These are phyloP conservation scores for Ustilago sp. DNA, from an alignment of 1,284 basidiomycete genomes.

Conservation along the genomic window DNA sequence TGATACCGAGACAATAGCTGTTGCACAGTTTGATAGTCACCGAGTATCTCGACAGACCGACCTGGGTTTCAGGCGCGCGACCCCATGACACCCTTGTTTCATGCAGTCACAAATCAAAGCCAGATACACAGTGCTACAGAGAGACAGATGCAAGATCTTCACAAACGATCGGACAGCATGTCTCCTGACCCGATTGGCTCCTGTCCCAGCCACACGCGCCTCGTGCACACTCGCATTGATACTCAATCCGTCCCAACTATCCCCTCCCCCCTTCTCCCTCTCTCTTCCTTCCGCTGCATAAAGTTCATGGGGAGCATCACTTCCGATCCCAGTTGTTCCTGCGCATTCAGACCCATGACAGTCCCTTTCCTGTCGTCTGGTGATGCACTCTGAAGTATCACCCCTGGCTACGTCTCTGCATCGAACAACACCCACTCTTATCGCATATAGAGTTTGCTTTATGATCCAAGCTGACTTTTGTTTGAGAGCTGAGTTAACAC, in stretches of 20 bases:
- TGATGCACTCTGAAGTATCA: not conserved
- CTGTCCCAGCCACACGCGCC: not conserved
- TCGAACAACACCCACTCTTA: not conserved
- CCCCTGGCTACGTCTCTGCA: not conserved
- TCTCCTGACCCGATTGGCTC: not conserved
- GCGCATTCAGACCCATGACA: not conserved
- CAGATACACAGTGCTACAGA: not conserved
- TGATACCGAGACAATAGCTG: too few relatives aligned
- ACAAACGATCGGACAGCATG: not conserved
- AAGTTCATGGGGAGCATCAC: not conserved
- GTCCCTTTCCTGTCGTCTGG: not conserved
- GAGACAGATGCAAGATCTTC: not conserved
- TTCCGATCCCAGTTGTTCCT: not conserved
- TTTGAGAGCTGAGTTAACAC: not conserved
- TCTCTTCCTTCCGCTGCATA: not conserved
- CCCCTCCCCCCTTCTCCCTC: not conserved
- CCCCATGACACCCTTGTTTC: not conserved
- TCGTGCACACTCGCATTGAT: not conserved
- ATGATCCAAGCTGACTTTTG: not conserved
- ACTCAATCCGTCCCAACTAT: not conserved
- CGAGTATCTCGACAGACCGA: too few relatives aligned
- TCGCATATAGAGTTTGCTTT: not conserved
- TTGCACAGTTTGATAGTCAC: too few relatives aligned
- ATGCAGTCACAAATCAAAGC: not conserved
- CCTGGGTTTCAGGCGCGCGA: too few relatives aligned